A percentile compares a stretch with the other conserved stretches of the same genome.
phyloP scores from a whole-genome alignment of 192 early-diverging fungal genomes.

The Chytriomyces confervae region DNA sequence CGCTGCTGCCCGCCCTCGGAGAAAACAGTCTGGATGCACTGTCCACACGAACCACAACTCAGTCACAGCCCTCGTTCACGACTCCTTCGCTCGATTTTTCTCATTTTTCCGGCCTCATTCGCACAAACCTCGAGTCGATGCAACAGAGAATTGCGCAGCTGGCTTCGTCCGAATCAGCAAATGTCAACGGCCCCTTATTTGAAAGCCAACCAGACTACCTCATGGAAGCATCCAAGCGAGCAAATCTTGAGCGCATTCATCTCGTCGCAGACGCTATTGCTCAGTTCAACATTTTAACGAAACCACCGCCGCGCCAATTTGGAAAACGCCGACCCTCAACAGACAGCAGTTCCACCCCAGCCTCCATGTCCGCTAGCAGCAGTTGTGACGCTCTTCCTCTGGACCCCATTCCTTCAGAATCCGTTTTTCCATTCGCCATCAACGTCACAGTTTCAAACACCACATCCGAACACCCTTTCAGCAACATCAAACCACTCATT shows the following conservation, averaged over 20 bases:
- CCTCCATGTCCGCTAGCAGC: not conserved
- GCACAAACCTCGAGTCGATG: not conserved
- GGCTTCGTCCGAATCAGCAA: not conserved
- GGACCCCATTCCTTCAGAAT: not conserved
- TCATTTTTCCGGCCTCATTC: not conserved
- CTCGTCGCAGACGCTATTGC: not conserved
- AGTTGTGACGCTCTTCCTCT: not conserved
- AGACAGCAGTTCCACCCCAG: no score
- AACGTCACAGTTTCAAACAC: not conserved
- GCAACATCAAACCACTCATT: constrained; percentile 1
- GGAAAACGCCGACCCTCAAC: no score
- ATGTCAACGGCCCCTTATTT: not conserved
- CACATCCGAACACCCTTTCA: not conserved
- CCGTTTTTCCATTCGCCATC: not conserved
- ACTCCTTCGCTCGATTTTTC: constrained; percentile 21
- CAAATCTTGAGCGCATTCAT: not conserved
- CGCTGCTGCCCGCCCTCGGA: no score
- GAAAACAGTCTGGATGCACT: no score
- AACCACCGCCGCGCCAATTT: not conserved
- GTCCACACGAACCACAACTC: no score
- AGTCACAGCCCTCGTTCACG: constrained; percentile 1
- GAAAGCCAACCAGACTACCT: not conserved
- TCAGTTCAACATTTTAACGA: not conserved
- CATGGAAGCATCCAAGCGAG: not conserved
- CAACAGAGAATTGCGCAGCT: not conserved